A percentile compares a stretch with the other conserved stretches of the same genome.
Conservation (phyloP, 106 monocot genomes). For the Dioscorea dumetorum region DNA sequence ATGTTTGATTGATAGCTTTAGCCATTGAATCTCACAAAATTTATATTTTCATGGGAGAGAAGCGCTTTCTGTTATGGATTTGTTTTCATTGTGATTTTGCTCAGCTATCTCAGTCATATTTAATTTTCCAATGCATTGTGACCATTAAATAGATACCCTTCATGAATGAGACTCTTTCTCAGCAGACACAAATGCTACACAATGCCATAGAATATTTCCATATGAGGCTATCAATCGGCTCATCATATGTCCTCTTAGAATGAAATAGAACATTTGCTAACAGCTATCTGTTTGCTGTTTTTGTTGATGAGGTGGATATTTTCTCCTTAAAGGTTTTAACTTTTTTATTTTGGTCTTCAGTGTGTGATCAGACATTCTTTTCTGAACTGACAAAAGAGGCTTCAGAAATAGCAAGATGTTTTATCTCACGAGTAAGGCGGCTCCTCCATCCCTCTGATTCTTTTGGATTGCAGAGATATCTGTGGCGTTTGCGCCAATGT, state of each 20-base stretch:
- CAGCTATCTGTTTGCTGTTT: background rate
- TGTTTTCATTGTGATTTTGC: no score
- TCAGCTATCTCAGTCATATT: background rate
- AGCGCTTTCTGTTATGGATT: no score
- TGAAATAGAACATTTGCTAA: no score
- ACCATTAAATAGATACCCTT: background rate
- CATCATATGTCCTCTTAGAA: no score
- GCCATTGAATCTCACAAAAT: no score
- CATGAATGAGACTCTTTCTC: no score
- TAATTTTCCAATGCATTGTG: background rate
- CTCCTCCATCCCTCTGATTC: slow-evolving; percentile 42
- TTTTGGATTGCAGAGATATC: slow-evolving; percentile 31
- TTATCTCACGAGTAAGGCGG: slow-evolving; percentile 48
- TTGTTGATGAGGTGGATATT: background rate
- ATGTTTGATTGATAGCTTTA: no score
- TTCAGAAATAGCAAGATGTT: slow-evolving; percentile 67
- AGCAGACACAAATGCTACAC: no score
- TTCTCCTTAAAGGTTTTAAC: background rate
- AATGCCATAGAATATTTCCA: no score
- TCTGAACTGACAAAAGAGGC: slow-evolving; percentile 67
- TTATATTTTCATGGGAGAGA: no score
- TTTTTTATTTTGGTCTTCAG: slow-evolving; percentile 17
- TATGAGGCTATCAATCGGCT: no score
- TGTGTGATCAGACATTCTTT: slow-evolving; percentile 68
- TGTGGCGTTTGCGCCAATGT: slow-evolving; percentile 47